Conservation (phyloP, 306 rosid genomes). For the Coriaria nepalensis region DNA sequence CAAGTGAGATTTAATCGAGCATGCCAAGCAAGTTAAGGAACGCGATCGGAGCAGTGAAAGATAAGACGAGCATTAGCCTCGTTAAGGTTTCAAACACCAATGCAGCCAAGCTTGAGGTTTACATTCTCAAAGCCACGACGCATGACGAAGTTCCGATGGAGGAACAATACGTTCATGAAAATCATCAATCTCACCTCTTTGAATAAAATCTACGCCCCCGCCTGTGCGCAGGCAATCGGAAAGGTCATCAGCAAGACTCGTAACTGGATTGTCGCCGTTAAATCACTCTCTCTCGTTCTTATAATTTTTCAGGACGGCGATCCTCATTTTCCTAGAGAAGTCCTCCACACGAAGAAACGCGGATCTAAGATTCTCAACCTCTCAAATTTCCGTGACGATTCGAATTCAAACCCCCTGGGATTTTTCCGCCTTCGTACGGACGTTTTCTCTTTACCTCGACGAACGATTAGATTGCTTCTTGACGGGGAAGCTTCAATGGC, state of each 20-base stretch:
- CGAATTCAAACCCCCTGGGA: constrained; percentile 78
- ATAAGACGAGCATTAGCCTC: constrained; percentile 85
- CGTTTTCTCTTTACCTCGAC: constrained; percentile 65
- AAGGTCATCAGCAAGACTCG: constrained; percentile 47
- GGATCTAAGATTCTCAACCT: constrained; percentile 71
- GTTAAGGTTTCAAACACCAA: constrained; percentile 48
- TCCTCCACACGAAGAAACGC: constrained; percentile 57
- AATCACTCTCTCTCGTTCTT: constrained; percentile 64
- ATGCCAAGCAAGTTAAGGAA: constrained; percentile 86
- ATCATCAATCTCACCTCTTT: constrained; percentile 42
- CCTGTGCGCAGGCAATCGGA: constrained; percentile 53
- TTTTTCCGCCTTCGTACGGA: constrained; percentile 51
- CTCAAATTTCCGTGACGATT: constrained; percentile 56
- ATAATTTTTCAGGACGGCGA: constrained; percentile 77
- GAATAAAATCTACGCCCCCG: constrained; percentile 37
- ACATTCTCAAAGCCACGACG: constrained; percentile 59
- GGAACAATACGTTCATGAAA: constrained; percentile 44
- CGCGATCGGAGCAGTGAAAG: constrained; percentile 86
- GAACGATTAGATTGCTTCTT: constrained; percentile 67
- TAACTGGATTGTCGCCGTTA: constrained; percentile 69
- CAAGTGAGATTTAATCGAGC: neutral
- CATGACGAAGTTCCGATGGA: constrained; percentile 59
- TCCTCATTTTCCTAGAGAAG: constrained; percentile 60
- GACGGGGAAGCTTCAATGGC: constrained; percentile 64
- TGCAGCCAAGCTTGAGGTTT: constrained; percentile 52